phyloP scores from a whole-genome alignment of 768 basidiomycete species.

The Phaffia australis region DNA sequence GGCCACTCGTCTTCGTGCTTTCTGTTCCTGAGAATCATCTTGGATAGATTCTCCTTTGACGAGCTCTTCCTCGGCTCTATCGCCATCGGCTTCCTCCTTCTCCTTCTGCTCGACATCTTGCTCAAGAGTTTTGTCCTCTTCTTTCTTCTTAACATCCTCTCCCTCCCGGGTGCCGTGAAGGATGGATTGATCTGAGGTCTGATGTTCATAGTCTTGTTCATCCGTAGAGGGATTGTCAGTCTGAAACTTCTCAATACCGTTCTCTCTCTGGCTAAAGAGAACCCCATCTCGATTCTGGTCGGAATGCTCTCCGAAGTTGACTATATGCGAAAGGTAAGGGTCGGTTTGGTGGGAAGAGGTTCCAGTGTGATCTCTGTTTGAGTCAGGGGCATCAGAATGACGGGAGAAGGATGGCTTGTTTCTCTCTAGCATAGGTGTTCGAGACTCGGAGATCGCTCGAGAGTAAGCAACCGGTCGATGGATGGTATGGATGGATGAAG shows the following conservation, averaged over 20 bases:
- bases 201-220: neutral
- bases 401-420: neutral
- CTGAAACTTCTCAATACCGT: neutral
- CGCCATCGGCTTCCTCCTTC: neutral
- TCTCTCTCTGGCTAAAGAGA: conserved; percentile 16
- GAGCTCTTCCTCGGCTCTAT: neutral
- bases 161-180: too few species aligned
- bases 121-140: neutral
- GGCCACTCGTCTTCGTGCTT: neutral
- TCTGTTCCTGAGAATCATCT: neutral
- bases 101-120: neutral
- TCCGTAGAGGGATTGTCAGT: neutral
- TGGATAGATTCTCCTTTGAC: neutral
- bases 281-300: neutral
- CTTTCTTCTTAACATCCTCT: neutral
- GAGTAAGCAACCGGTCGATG: conserved; percentile 49
- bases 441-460: conserved; percentile 1
- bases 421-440: neutral
- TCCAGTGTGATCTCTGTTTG: neutral
- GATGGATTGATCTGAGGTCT: neutral
- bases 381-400: neutral
- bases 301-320: neutral
- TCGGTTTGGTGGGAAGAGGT: neutral
- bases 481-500: conserved; percentile 81
- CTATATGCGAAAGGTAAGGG: neutral